These are phyloP conservation scores for Chytriomyces hyalinus DNA, from an alignment of 192 early-diverging fungal genomes.

Conservation along the genomic window DNA sequence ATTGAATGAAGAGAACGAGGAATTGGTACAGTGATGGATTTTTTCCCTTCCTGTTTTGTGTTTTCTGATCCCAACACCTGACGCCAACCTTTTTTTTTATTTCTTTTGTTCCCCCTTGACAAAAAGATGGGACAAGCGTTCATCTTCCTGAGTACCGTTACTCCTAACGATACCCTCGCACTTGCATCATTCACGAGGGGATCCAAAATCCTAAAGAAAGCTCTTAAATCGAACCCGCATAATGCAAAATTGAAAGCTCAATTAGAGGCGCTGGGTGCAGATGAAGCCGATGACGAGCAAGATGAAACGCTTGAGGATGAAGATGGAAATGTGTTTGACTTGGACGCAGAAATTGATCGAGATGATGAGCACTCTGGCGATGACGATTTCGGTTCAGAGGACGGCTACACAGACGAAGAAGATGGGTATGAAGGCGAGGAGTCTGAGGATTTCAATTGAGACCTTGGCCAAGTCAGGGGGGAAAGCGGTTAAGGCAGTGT, in stretches of 20 bases:
- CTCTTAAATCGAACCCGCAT: background rate
- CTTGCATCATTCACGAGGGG: constrained; percentile 8
- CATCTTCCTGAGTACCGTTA: constrained; percentile 23
- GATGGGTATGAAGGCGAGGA: constrained; percentile 1
- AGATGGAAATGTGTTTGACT: constrained; percentile 21
- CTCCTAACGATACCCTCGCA: constrained; percentile 20
- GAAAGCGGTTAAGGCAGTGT: too few relatives aligned
- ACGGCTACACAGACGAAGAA: background rate
- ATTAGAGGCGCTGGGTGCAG: constrained; percentile 9
- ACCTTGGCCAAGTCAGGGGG: too few relatives aligned
- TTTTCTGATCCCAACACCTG: background rate
- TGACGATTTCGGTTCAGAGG: background rate
- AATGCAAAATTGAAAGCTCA: constrained; percentile 3
- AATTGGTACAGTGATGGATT: background rate
- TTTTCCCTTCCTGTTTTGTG: background rate
- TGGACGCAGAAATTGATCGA: constrained; percentile 22
- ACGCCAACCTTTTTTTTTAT: background rate
- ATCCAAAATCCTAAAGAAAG: background rate
- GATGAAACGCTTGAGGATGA: constrained; percentile 16
- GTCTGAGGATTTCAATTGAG: background rate
- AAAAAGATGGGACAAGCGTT: constrained; percentile 17
- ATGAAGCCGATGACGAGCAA: background rate
- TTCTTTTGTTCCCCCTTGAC: background rate
- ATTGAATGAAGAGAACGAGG: constrained; percentile 19
- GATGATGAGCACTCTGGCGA: constrained; percentile 16